These are phyloP conservation scores for Leccinum olivaceopallidum DNA, from an alignment of 768 basidiomycete genomes.

Conservation along the genomic window DNA sequence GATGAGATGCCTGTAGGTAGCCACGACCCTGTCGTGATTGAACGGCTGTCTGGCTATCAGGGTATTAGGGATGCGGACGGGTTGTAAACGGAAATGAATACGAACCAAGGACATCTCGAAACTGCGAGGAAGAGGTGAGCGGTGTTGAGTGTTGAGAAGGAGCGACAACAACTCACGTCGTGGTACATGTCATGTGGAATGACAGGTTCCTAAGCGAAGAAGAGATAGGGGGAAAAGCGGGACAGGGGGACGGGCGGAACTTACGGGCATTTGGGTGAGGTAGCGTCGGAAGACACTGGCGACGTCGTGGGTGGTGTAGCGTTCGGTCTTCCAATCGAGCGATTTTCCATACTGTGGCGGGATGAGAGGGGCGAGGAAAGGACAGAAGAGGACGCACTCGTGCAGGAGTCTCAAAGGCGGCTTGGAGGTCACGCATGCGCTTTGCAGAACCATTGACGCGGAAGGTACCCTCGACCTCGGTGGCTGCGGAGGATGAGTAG, in stretches of 20 bases:
- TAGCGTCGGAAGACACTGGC: conserved; percentile 96
- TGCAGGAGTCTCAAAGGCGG: conserved; percentile 85
- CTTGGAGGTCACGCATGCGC: conserved; percentile 95
- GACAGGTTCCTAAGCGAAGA: conserved; percentile 75
- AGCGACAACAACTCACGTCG: conserved; percentile 53
- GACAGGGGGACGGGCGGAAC: conserved; percentile 33
- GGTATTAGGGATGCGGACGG: conserved; percentile 17
- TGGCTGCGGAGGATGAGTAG: conserved; percentile 47
- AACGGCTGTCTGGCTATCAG: conserved; percentile 61
- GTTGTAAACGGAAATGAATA: neutral
- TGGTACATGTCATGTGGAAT: conserved; percentile 92
- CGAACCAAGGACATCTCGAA: conserved; percentile 77
- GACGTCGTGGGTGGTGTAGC: conserved; percentile 94
- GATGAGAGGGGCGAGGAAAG: conserved; percentile 4
- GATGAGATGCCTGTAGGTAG: conserved; percentile 83
- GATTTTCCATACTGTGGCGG: conserved; percentile 82
- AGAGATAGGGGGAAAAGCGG: conserved; percentile 8
- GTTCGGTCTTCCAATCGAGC: conserved; percentile 84
- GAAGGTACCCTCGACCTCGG: conserved; percentile 91
- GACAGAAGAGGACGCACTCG: conserved; percentile 49
- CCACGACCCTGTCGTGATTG: conserved; percentile 71
- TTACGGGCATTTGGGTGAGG: conserved; percentile 93
- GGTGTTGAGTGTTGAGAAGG: conserved; percentile 3
- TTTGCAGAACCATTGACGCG: conserved; percentile 94
- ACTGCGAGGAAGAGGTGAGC: conserved; percentile 42